A percentile compares a stretch with the other conserved stretches of the same genome.
These are phyloP conservation scores for Euphorbia celastroides DNA, from an alignment of 441 rosid species.

Conservation along the genomic window DNA sequence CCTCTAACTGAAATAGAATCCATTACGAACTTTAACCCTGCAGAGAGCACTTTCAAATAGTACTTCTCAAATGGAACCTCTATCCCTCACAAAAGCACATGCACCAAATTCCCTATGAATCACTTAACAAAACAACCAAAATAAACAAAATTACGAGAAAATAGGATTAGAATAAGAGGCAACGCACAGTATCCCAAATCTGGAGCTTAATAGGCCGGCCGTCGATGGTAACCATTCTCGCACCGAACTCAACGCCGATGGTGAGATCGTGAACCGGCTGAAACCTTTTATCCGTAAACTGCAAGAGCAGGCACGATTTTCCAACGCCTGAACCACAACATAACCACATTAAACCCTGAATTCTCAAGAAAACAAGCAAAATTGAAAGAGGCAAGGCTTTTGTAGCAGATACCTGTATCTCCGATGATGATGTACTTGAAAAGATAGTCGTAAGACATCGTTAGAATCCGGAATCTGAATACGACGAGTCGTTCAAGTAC, in stretches of 20 bases:
- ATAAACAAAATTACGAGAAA: background rate
- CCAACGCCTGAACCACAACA: conserved; percentile 58
- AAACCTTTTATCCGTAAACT: conserved; percentile 95
- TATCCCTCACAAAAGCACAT: no score
- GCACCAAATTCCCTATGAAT: no score
- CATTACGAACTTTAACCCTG: background rate
- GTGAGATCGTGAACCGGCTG: conserved; percentile 98
- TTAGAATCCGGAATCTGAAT: background rate
- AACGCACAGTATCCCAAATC: conserved; percentile 86
- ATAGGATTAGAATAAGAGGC: background rate
- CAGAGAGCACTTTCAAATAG: background rate
- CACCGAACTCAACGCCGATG: conserved; percentile 93
- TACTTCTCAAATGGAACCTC: no score
- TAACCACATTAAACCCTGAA: conserved; percentile 26
- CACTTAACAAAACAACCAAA: no score
- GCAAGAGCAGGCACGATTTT: conserved; percentile 90
- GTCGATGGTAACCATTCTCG: conserved; percentile 94
- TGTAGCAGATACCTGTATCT: conserved; percentile 79
- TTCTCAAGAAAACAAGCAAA: background rate
- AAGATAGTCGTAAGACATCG: conserved; percentile 88
- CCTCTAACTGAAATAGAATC: background rate
- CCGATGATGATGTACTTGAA: conserved; percentile 99
- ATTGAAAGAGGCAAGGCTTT: no score
- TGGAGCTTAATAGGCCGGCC: conserved; percentile 93
- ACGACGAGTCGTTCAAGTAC: background rate